Base-by-base conservation (phyloP, 306 rosid species). In the Ziziphus jujuba region DNA sequence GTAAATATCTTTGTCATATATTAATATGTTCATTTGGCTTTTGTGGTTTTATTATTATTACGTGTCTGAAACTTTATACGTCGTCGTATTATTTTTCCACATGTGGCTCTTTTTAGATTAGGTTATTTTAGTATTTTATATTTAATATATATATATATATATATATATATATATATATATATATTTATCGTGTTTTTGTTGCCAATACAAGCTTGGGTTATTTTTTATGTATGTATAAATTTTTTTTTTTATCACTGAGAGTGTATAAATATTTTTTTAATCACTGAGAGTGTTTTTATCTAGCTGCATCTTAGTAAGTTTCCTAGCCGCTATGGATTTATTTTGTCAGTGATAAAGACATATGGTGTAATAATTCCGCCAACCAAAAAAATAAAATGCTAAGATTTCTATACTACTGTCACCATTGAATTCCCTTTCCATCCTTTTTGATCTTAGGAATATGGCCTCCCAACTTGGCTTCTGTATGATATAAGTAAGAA, bases 1-100 rank as follows among this genome's bases (percentile, higher is more conserved):
- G 51, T 60, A 48, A 31, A 74, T 40, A n/a, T 35, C 60, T 61
- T 79, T 79, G 77, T 79, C 84, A 9, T 45, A 19, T 69, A 17
- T 6, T 57, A 12, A 53, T 69, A 55, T 25, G 14, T 56, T 65
- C 24, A 15, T 66, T 56, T 70, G 59, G 24, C 36, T 45, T 51
- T 54, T 50, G 76, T 17, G 31, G 13, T 24, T 21, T 11, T 22
- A 36, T 28, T 22, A 33, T 20, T 40, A 28, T 63, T 15, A 31
- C 23, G 20, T 21, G 5, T 52, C 62, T 71, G 66, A 64, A 78
- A 63, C 61, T 65, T 76, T 4, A 62, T 48, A 12, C 66, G 59
- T 69, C 61, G 25, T 44, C 38, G 54, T 50, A 7, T 52, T 6
- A 17, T 36, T 22, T 43, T 58, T 56, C 17, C 51, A 36, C 10